Percentiles rank a stretch among this genome's conserved stretches.
Conservation (phyloP, 257 asterid species). For the Gentiana straminea region DNA sequence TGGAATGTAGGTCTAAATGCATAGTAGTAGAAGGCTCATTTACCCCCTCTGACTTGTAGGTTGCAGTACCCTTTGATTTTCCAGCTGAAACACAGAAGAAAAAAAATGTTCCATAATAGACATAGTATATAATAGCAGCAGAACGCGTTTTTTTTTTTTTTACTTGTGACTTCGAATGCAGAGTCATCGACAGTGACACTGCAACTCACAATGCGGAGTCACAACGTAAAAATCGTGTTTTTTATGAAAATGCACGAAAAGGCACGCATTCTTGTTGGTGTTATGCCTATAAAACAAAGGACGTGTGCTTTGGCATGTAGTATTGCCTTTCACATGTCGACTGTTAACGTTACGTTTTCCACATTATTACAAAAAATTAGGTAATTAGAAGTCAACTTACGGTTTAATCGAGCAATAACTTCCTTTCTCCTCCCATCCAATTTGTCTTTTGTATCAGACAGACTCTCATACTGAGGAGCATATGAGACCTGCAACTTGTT, state of each 20-base stretch:
- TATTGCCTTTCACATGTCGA: background rate
- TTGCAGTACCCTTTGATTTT: conserved; percentile 34
- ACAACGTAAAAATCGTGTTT: too few relatives aligned
- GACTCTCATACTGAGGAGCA: conserved; percentile 64
- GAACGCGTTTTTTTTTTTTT: too few relatives aligned
- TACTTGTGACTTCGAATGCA: too few relatives aligned
- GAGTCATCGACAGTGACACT: too few relatives aligned
- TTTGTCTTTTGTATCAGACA: conserved; percentile 62
- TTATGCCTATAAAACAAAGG: background rate
- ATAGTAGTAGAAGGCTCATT: conserved; percentile 4
- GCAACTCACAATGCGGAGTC: too few relatives aligned
- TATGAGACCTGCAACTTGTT: conserved; percentile 58
- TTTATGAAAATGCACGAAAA: background rate
- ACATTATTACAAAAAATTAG: background rate
- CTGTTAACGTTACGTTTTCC: background rate
- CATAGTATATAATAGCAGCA: too few relatives aligned
- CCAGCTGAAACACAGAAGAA: conserved; percentile 27
- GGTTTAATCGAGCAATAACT: conserved; percentile 56
- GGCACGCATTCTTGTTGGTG: background rate
- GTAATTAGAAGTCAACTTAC: conserved; percentile 30
- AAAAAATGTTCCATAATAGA: too few relatives aligned
- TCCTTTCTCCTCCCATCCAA: conserved; percentile 76
- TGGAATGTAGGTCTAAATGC: background rate
- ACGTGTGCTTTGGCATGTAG: background rate
- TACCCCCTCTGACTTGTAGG: conserved; percentile 5